Evolutionary conservation across 1,284 basidiomycete genomes (phyloP).

Genomic region (Apiotrichum mycotoxinovorans): DNA sequence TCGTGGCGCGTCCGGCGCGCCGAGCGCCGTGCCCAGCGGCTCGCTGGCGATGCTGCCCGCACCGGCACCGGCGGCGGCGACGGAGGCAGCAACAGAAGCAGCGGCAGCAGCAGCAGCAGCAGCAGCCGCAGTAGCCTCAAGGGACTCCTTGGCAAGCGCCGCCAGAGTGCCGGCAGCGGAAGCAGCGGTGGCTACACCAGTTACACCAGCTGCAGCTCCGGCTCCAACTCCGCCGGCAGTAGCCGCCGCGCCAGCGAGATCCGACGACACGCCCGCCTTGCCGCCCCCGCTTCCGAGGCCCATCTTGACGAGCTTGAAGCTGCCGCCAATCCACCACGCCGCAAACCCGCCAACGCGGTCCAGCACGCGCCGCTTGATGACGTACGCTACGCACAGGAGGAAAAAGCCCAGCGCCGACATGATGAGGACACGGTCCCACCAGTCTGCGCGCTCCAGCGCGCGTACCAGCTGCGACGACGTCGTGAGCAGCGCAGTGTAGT

Average conservation of each 20-base stretch:
- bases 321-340: slow-evolving; percentile 46
- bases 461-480: slow-evolving; percentile 79
- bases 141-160: not conserved
- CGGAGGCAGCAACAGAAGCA: not conserved
- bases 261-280: not conserved
- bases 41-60: not conserved
- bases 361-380: slow-evolving; percentile 78
- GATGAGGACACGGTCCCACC: slow-evolving; percentile 83
- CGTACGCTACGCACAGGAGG: slow-evolving; percentile 73
- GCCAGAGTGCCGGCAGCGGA: not conserved
- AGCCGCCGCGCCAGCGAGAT: not conserved
- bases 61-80: not conserved
- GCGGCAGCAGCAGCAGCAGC: not conserved
- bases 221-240: not conserved
- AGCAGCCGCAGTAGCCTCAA: not conserved
- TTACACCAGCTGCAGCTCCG: no score
- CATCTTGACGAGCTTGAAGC: slow-evolving; percentile 35
- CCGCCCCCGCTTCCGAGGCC: slow-evolving; percentile 28
- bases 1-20: no score
- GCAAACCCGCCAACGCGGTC: slow-evolving; percentile 54
- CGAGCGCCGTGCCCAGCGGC: not conserved
- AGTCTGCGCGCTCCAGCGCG: slow-evolving; percentile 79
- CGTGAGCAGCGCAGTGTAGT: slow-evolving; percentile 66
- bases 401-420: slow-evolving; percentile 74
- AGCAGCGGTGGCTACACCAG: not conserved